phyloP scores from a whole-genome alignment of 352 stramenopile genomes.

The Phytopythium mirpurense region DNA sequence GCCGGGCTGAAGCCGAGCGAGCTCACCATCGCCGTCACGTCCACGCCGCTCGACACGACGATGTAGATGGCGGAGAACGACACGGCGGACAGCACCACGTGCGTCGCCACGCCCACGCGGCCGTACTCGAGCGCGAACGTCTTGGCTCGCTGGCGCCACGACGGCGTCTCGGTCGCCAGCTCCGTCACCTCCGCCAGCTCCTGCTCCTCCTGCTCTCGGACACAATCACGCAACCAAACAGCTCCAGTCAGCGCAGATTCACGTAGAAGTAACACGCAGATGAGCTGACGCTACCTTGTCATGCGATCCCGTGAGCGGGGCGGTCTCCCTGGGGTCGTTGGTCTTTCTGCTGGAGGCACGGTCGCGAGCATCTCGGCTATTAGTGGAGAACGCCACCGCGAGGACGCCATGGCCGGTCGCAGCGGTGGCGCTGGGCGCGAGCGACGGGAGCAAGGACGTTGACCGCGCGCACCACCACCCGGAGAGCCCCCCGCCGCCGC shows the following conservation, averaged over 20 bases:
- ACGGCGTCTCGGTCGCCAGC: conserved; percentile 13
- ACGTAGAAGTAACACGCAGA: not conserved
- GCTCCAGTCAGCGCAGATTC: not conserved
- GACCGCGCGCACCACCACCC: conserved; percentile 1
- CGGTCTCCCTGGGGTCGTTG: conserved; percentile 28
- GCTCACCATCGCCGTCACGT: conserved; percentile 52
- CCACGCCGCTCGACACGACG: conserved; percentile 59
- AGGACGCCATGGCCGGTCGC: not conserved
- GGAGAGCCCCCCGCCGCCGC: conserved; percentile 1
- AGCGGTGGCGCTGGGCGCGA: not conserved
- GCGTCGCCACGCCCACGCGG: conserved; percentile 67
- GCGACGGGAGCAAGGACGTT: not conserved
- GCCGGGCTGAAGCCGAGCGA: conserved; percentile 35
- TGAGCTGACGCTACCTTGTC: conserved; percentile 11
- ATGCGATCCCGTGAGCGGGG: conserved; percentile 15
- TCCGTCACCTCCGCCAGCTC: conserved; percentile 11
- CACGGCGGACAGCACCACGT: conserved; percentile 66
- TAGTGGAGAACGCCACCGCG: conserved; percentile 2
- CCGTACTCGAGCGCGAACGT: conserved; percentile 82
- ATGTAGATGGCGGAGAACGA: conserved; percentile 78
- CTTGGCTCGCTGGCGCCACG: conserved; percentile 69
- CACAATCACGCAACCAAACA: not conserved
- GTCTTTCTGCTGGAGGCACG: not conserved
- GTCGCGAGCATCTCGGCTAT: conserved; percentile 1
- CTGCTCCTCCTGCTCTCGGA: conserved; percentile 8